Evolutionary conservation across 2,329 filamentous ascomycete species (phyloP).

Genomic region (Ceratocystis diversiconidia): DNA sequence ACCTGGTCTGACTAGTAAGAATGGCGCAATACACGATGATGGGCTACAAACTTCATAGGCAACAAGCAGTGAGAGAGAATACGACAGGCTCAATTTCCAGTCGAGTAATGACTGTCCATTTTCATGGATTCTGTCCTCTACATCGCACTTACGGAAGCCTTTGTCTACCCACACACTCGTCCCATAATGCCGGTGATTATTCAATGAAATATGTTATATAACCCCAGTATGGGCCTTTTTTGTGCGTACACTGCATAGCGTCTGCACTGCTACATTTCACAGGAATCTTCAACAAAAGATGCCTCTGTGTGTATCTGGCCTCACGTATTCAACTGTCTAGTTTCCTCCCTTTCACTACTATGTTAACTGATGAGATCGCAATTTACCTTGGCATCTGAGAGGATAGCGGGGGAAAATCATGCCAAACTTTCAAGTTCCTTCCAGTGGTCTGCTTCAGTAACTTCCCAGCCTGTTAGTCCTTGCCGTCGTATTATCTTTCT

Average conservation of each 20-base stretch:
- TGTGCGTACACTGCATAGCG: no score
- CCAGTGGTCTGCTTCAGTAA: constrained; percentile 6
- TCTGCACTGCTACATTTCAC: neutral
- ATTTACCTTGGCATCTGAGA: no score
- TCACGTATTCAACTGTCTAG: neutral
- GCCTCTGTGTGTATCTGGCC: neutral
- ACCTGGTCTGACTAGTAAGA: neutral
- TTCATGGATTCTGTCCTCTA: no score
- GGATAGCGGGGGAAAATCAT: neutral
- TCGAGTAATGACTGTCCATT: neutral
- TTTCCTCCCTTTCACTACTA: neutral
- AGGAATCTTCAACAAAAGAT: neutral
- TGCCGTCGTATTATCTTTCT: neutral
- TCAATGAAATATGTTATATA: no score
- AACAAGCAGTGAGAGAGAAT: neutral
- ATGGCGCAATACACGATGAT: neutral
- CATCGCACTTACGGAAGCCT: no score
- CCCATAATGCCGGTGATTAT: no score
- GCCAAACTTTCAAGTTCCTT: constrained; percentile 2
- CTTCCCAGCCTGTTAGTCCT: neutral
- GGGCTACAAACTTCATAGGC: neutral
- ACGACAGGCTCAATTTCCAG: neutral
- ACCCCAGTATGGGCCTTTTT: no score
- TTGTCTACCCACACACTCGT: no score
- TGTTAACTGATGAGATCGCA: neutral